These are phyloP conservation scores for Pterocarpus santalinus DNA, from an alignment of 306 rosid species.

Conservation along the genomic window DNA sequence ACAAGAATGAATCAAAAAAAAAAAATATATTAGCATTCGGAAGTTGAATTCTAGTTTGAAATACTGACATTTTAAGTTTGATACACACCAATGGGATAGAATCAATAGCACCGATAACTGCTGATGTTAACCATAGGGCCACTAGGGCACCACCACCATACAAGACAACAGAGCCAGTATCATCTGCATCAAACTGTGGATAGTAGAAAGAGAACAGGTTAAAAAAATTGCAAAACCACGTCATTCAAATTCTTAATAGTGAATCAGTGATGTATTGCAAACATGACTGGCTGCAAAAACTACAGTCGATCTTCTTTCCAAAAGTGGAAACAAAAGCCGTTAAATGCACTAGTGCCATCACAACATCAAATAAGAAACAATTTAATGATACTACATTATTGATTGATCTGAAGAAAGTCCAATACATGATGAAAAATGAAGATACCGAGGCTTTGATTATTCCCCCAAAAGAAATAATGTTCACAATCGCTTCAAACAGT, in stretches of 20 bases:
- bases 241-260: not conserved
- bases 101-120: slow-evolving; percentile 81
- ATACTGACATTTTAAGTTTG: not conserved
- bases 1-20: slow-evolving; percentile 19
- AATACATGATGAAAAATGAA: not conserved
- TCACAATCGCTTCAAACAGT: not conserved
- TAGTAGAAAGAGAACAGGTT: not conserved
- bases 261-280: not conserved
- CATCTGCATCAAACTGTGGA: slow-evolving; percentile 68
- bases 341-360: not conserved
- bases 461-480: not conserved
- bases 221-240: not conserved
- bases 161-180: slow-evolving; percentile 51
- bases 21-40: not conserved
- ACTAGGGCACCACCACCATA: slow-evolving; percentile 64
- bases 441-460: not conserved
- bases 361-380: not conserved
- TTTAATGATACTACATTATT: not conserved
- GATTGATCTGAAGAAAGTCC: not conserved
- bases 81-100: slow-evolving; percentile 82
- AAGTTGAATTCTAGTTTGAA: not conserved
- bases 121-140: slow-evolving; percentile 76
- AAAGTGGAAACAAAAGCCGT: not conserved
- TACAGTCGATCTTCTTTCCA: not conserved
- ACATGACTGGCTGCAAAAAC: not conserved